Evolutionary conservation across 352 stramenopile genomes (phyloP).

Genomic region (Phytophthora sansomeana): DNA sequence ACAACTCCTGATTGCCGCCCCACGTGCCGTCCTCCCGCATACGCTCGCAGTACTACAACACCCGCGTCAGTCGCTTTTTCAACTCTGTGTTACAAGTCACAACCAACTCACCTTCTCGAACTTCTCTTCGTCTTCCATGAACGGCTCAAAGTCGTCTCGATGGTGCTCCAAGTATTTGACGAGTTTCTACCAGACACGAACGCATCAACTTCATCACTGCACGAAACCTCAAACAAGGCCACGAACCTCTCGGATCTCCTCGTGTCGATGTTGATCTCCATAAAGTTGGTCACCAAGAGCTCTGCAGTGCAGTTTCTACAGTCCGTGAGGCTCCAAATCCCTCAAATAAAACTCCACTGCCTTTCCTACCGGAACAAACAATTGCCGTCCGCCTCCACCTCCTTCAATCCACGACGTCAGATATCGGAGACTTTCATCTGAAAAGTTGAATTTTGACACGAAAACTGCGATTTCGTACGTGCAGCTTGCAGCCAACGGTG

Average conservation of each 20-base stretch:
- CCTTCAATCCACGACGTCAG: constrained; percentile 37
- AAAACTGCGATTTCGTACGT: constrained; percentile 13
- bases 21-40: constrained; percentile 86
- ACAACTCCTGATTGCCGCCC: constrained; percentile 87
- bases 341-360: not conserved
- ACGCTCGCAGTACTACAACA: constrained; percentile 68
- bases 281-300: constrained; percentile 78
- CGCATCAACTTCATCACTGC: not conserved
- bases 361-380: constrained; percentile 79
- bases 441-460: not conserved
- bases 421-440: not conserved
- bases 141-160: constrained; percentile 81
- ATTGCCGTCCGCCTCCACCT: constrained; percentile 84
- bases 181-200: constrained; percentile 51
- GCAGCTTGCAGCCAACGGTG: constrained; percentile 73
- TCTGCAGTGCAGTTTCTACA: constrained; percentile 37
- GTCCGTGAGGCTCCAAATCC: not conserved
- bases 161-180: constrained; percentile 79
- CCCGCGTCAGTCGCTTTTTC: no score
- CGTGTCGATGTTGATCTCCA: constrained; percentile 74
- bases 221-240: not conserved
- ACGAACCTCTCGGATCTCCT: constrained; percentile 67
- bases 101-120: constrained; percentile 73
- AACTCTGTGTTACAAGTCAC: not conserved
- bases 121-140: constrained; percentile 90